Base-by-base conservation (phyloP, 192 early-diverging fungal genomes). In the Coemansia interrupta region DNA sequence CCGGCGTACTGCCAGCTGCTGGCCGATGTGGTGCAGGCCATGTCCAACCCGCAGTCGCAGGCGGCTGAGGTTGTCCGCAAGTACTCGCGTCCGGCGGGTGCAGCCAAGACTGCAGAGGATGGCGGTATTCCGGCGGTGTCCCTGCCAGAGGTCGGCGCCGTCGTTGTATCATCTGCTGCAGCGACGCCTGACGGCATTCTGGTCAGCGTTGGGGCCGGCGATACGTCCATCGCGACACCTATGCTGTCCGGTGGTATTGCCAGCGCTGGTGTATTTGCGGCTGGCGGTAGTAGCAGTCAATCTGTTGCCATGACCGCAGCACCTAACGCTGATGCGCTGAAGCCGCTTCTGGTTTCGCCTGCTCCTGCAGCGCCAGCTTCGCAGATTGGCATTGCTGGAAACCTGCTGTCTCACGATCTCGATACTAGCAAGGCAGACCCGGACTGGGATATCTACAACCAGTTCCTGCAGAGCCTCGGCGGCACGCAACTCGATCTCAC, bases 1-100 rank as follows among this genome's bases (percentile, higher is more conserved):
- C 70, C 69, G 0, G 70, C 60, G 9, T 78, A 78, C 55, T 73
- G 75, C 54, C 69, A 72, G 63, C 45, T 78, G 32, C 36, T 78
- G 54, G 51, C 75, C 2, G 75, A 78, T 49, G 63, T 78, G n/a
- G 69, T 78, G 32, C 70, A 78, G 26, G 75, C 75, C 18, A 12
- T 78, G 39, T 56, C 70, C 0, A 43, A 66, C 24, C 63, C 75
- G 2, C 43, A 63, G n/a, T 78, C 75, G 29, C 64, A 64, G 47
- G 75, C 75, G 1, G 75, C 75, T 11, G 48, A 56, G 11, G 70
- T 60, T 22, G 75, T 62, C 17, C 60, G 64, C 23, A 67, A 47
- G 30, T 49, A 48, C 58, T 29, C 63, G 22, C 15, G 50, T 22
- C 40, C 45, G 6, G 24, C 45, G 12, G 29, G 2, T 3, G 10